These are phyloP conservation scores for Incumbomyces lentus DNA, from an alignment of 2,329 filamentous ascomycete genomes.

Conservation along the genomic window DNA sequence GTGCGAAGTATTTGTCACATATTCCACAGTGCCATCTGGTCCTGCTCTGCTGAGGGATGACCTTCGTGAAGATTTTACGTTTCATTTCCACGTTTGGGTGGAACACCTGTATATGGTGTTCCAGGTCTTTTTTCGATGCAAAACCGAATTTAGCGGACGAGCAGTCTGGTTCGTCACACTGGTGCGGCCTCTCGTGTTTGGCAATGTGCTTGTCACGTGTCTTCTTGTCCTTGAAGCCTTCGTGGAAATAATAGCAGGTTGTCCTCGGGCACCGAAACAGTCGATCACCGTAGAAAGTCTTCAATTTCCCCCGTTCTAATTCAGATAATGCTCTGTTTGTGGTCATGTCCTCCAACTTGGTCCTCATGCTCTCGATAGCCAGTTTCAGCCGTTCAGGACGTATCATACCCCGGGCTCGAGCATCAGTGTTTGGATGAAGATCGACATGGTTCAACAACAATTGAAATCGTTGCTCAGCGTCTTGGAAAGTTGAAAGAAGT, in stretches of 20 bases:
- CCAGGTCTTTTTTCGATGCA: conserved; percentile 30
- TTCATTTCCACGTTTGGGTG: conserved; percentile 21
- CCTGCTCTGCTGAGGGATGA: conserved; percentile 10
- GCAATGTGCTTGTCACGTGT: conserved; percentile 28
- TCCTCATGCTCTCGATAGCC: conserved; percentile 23
- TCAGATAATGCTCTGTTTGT: background rate
- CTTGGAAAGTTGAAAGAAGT: background rate
- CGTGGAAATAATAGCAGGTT: conserved; percentile 34
- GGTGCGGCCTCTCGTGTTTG: conserved; percentile 33
- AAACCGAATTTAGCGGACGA: conserved; percentile 30
- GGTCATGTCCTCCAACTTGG: conserved; percentile 11
- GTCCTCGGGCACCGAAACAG: conserved; percentile 35
- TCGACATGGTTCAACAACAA: conserved; percentile 25
- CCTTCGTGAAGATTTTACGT: conserved; percentile 15
- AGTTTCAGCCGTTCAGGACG: conserved; percentile 23
- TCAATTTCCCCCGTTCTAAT: conserved; percentile 5
- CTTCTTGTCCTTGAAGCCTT: conserved; percentile 29
- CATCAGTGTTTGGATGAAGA: conserved; percentile 24
- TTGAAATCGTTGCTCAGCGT: conserved; percentile 12
- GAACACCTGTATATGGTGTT: conserved; percentile 24
- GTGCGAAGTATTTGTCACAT: conserved; percentile 31
- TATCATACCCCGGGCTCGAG: conserved; percentile 23
- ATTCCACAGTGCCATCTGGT: conserved; percentile 25
- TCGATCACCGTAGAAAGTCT: conserved; percentile 29
- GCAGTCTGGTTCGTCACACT: conserved; percentile 29